Evolutionary conservation across 2,329 filamentous ascomycete species (phyloP), one percentile per base, ranked within the genome.

Genomic region (Paracamarosporium sp.): DNA sequence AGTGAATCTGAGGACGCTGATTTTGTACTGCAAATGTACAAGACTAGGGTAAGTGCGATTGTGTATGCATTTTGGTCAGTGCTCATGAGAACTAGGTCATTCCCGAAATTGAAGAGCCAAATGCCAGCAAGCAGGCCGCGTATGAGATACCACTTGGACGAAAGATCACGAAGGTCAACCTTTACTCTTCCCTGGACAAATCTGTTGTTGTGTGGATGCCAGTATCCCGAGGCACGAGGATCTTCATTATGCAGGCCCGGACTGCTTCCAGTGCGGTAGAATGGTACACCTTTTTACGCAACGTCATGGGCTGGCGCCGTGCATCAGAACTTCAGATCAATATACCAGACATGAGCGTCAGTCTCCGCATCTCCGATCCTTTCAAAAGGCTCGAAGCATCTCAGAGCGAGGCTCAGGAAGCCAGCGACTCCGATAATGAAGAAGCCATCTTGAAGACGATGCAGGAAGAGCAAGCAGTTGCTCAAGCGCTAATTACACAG

Each of bases 111-210:
- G 83, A 88, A 64, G 74, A 71, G 27, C 57, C 80, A 8, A 80
- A 82, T 50, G 80, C 81, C 41, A 83, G 82, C 63, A 85, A 83
- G 56, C 80, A 81, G 28, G 83, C 85, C 15, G 82, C 83, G 45
- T 81, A 85, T 52, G 80, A 89, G 64, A 81, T 90, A n/a, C 77
- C 79, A 5, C 76, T 89, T 11, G 81, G 82, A 46, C 80, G 76
- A 17, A 85, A 81, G 59, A 78, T 76, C 20, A 83, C 84, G 12
- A 82, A 79, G 47, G 83, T 88, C 55, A 89, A 89, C 59, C 71
- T 90, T 2, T 90, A 86, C 66, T 90, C 88, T 1, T 81, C 86
- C 3, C 76, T 90, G 15, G 88, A 90, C 73, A 90, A 90, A 71
- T 88, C 87, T 1, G 78, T 90, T 17, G 88, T 87, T 9, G 76